Evolutionary conservation across 352 stramenopile species (phyloP), one percentile per base, ranked within the genome.

Genomic region (Pythium rishiriense): DNA sequence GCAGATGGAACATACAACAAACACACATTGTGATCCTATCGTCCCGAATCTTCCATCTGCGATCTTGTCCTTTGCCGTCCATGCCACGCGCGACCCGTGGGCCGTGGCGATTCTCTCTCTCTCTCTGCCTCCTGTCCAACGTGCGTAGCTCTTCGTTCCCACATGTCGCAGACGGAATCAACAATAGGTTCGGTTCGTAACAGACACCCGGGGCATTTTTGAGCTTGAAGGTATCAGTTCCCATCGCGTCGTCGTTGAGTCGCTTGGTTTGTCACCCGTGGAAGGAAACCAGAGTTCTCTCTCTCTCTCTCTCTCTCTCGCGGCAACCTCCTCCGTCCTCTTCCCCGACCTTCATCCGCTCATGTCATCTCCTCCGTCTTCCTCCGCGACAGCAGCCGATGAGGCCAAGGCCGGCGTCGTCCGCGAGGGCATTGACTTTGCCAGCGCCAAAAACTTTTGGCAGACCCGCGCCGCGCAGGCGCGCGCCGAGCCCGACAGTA

Each of bases 391-490:
- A 37, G 26, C 53, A 3, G 31, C 22, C 28, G 33, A 41, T n/a
- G 50, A 33, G 24, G 59, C 37, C 48, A 64, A 43, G 10, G 39
- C 49, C 54, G 55, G 54, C 12, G 46, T 58, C 24, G 35, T 41
- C 2, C 33, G 33, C 14, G 48, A 64, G 26, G 42, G 39, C 22
- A 72, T 68, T 55, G 73, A 81, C 63, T 83, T 85, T 48, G 64
- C 71, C 45, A 74, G 76, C 60, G 79, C 85, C 42, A 87, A 87
- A 56, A 88, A 52, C 43, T 73, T 92, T 25, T 92, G 83, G 83
- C 78, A 86, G 54, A 83, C 76, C 51, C 83, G 81, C n/a, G 60
- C 74, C 25, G 74, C 74, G 11, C 69, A 68, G 58, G 82, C 70
- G 43, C 56, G 25, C 24, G 41, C 45, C 15, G 37, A 51, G 15